Conservation (phyloP, 805 yeast species). For the Ogataea parapolymorpha region DNA sequence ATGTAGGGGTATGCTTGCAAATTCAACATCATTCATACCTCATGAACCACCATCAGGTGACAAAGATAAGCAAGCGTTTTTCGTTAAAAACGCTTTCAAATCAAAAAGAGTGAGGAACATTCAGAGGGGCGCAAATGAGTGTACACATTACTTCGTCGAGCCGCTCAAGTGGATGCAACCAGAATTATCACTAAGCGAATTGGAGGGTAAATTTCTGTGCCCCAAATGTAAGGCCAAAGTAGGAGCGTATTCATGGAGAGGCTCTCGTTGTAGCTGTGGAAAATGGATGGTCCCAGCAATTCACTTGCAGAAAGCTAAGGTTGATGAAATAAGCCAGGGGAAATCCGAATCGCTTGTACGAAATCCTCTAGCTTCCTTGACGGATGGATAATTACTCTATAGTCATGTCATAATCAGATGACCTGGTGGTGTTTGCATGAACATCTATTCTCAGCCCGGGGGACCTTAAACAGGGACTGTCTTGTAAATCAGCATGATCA, state of each 20-base stretch:
- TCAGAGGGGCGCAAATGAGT: conserved; percentile 53
- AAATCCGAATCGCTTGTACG: background rate
- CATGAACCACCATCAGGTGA: conserved; percentile 63
- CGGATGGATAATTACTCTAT: conserved; percentile 20
- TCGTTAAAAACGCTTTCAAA: conserved; percentile 60
- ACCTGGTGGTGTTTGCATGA: conserved; percentile 13
- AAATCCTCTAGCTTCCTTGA: background rate
- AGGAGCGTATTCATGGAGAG: conserved; percentile 94
- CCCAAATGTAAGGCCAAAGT: conserved; percentile 82
- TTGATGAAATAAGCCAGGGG: conserved; percentile 50
- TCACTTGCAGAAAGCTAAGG: conserved; percentile 74
- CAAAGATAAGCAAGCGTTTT: conserved; percentile 62
- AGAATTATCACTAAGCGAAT: conserved; percentile 66
- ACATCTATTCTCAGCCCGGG: conserved; percentile 16
- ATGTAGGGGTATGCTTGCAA: conserved; percentile 72
- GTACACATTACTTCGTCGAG: conserved; percentile 86
- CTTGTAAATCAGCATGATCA: conserved; percentile 8
- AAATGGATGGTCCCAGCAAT: conserved; percentile 94
- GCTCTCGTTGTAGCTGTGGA: conserved; percentile 91
- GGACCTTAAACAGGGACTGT: conserved; percentile 13
- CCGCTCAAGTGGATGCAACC: conserved; percentile 90
- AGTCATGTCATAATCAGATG: conserved; percentile 31
- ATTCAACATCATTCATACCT: conserved; percentile 53
- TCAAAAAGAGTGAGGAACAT: conserved; percentile 58
- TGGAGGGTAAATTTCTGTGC: conserved; percentile 86